Evolutionary conservation across 2,329 filamentous ascomycete genomes (phyloP).

Genomic region (Epichloe sibirici): DNA sequence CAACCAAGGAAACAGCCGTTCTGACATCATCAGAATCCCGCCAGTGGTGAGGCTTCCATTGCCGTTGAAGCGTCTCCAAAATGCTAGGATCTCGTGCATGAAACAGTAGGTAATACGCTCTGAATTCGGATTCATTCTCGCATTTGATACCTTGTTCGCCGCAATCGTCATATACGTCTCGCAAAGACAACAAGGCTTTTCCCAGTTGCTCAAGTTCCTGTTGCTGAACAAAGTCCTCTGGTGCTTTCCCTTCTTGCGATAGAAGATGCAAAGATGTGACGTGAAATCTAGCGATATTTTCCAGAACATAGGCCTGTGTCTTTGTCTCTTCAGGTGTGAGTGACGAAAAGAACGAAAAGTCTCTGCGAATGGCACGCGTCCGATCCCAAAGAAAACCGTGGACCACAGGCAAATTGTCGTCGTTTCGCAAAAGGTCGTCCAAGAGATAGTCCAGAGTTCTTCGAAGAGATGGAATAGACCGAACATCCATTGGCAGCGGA

Average conservation of each 20-base stretch:
- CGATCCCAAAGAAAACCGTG: constrained; percentile 59
- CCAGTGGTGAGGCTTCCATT: constrained; percentile 45
- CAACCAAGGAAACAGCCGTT: constrained; percentile 47
- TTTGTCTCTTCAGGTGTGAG: constrained; percentile 44
- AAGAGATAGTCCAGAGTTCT: constrained; percentile 52
- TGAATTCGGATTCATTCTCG: constrained; percentile 53
- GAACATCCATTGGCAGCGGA: constrained; percentile 55
- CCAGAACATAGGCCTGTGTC: constrained; percentile 49
- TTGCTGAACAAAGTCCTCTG: constrained; percentile 51
- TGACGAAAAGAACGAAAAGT: constrained; percentile 55
- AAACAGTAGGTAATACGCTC: constrained; percentile 52
- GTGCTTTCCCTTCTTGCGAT: constrained; percentile 40
- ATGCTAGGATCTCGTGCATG: constrained; percentile 48
- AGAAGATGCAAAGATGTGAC: constrained; percentile 52
- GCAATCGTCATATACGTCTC: constrained; percentile 55
- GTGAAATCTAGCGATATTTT: constrained; percentile 56
- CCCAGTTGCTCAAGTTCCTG: constrained; percentile 57
- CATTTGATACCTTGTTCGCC: constrained; percentile 44
- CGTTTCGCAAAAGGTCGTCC: constrained; percentile 41
- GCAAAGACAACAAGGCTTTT: constrained; percentile 51
- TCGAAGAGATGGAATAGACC: constrained; percentile 45
- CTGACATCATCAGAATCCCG: constrained; percentile 44
- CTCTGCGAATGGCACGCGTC: constrained; percentile 53
- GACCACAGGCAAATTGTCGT: constrained; percentile 40
- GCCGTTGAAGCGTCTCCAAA: constrained; percentile 37